phyloP scores from a whole-genome alignment of 2,329 filamentous ascomycete genomes.

The Alternaria brassicae region DNA sequence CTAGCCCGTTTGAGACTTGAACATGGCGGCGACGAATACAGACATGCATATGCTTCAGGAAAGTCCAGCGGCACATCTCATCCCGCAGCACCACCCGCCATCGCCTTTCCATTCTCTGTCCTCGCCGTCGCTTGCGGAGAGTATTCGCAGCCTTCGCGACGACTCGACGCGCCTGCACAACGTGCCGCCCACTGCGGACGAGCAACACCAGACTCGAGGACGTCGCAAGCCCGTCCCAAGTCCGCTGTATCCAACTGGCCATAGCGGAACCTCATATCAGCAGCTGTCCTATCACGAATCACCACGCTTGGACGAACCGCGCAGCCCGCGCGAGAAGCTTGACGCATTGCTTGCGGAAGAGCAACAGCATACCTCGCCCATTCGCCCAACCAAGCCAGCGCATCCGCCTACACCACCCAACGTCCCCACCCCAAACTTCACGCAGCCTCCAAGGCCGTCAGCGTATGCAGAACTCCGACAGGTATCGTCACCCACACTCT shows the following conservation, averaged over 20 bases:
- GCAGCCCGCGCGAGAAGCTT: constrained; percentile 49
- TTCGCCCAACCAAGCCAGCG: constrained; percentile 23
- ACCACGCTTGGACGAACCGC: constrained; percentile 48
- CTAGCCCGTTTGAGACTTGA: constrained; percentile 41
- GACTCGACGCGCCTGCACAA: constrained; percentile 34
- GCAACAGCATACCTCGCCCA: constrained; percentile 26
- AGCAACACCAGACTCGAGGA: constrained; percentile 21
- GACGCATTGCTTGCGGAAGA: constrained; percentile 49
- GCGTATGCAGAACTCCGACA: constrained; percentile 46
- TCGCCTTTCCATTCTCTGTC: constrained; percentile 14
- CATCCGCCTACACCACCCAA: constrained; percentile 17
- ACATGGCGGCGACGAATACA: constrained; percentile 35
- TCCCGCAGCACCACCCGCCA: constrained; percentile 18
- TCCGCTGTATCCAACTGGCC: constrained; percentile 34
- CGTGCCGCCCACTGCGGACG: constrained; percentile 25
- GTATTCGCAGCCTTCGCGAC: constrained; percentile 40
- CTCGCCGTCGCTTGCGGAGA: constrained; percentile 40
- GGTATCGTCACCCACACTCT: constrained; percentile 45
- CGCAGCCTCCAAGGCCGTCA: constrained; percentile 31
- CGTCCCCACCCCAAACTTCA: constrained; percentile 22
- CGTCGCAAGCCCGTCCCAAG: constrained; percentile 38
- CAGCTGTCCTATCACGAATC: constrained; percentile 36
- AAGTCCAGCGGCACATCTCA: constrained; percentile 12
- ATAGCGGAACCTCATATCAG: constrained; percentile 16
- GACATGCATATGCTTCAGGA: constrained; percentile 45